These are phyloP conservation scores for Malus sylvestris DNA, from an alignment of 306 rosid species.

Conservation along the genomic window DNA sequence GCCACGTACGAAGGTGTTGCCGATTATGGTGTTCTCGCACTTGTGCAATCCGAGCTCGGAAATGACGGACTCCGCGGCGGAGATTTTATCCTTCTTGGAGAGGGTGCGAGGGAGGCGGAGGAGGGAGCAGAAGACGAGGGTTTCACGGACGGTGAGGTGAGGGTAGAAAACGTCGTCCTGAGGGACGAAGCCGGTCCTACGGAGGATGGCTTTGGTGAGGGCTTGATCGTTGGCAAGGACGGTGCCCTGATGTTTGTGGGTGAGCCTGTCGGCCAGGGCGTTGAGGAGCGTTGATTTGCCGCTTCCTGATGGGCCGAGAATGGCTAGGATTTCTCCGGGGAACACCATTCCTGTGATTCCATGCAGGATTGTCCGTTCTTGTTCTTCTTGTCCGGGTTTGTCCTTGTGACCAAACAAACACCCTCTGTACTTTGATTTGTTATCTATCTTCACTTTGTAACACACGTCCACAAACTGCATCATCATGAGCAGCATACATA, in stretches of 20 bases:
- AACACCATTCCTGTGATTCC: constrained; percentile 67
- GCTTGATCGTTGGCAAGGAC: constrained; percentile 53
- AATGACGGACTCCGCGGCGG: constrained; percentile 56
- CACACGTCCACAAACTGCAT: constrained; percentile 80
- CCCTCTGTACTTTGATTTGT: constrained; percentile 15
- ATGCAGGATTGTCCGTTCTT: constrained; percentile 49
- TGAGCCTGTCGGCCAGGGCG: constrained; percentile 61
- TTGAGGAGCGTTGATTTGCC: constrained; percentile 85
- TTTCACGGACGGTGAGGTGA: constrained; percentile 73
- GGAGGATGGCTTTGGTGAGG: constrained; percentile 32
- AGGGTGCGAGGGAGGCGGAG: constrained; percentile 54
- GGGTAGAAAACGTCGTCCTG: constrained; percentile 86
- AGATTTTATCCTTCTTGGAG: constrained; percentile 29
- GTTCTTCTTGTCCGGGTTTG: constrained; percentile 1
- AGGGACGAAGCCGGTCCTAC: constrained; percentile 69
- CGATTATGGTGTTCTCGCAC: constrained; percentile 69
- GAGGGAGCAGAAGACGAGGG: constrained; percentile 67
- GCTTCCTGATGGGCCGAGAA: constrained; percentile 86
- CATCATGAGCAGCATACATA: neutral
- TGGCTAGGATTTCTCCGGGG: constrained; percentile 78
- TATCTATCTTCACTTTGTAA: constrained; percentile 42
- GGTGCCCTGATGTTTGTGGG: constrained; percentile 29
- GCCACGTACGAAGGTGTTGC: constrained; percentile 71
- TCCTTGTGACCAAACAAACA: neutral
- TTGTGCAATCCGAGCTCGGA: constrained; percentile 55